Base-by-base conservation (phyloP, 257 asterid genomes). In the Ilex aquifolium region DNA sequence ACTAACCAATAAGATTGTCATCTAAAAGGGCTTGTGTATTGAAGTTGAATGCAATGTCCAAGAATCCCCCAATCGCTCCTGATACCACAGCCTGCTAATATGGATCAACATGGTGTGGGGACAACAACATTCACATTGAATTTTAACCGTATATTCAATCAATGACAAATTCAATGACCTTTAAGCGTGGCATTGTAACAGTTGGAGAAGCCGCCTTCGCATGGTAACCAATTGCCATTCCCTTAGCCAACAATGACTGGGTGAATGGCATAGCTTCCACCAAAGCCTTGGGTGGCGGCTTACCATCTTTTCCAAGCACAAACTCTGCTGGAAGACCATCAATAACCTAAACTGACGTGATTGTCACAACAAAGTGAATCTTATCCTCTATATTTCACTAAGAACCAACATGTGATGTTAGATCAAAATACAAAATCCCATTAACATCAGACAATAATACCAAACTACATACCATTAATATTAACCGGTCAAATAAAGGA, bases 151-250 rank as follows among this genome's bases (percentile, higher is more conserved):
- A 51, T 30, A 67, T 52, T 32, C 10, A 30, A 21, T 46, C 17
- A 52, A 59, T 42, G 32, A 52, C 31, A n/a, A 17, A 21, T 62
- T 63, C 8, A n/a, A 31, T 32, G 62, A 84, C 98, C 94, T 91
- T 91, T 74, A 91, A 65, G 55, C 96, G 98, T 61, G 98, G 96
- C 98, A 91, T 91, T 57, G 98, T 91, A 17, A 91, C 98, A 57
- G 98, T 91, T 31, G 98, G 98, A 32, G 98, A 94, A 30, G 95
- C 93, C n/a, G 98, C 94, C 80, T 81, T 86, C 14, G 98, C 96
- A 74, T 88, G 96, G 73, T 82, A 88, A 4, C 98, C 96, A 46
- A 84, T 60, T 39, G 94, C 96, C 70, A 77, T 74, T 73, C 93
- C 83, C 59, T 67, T 63, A 64, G 86, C 81, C 76, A 91, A 76